These are phyloP conservation scores for Penicillium polonicum DNA, from an alignment of 2,329 filamentous ascomycete genomes.

Conservation along the genomic window DNA sequence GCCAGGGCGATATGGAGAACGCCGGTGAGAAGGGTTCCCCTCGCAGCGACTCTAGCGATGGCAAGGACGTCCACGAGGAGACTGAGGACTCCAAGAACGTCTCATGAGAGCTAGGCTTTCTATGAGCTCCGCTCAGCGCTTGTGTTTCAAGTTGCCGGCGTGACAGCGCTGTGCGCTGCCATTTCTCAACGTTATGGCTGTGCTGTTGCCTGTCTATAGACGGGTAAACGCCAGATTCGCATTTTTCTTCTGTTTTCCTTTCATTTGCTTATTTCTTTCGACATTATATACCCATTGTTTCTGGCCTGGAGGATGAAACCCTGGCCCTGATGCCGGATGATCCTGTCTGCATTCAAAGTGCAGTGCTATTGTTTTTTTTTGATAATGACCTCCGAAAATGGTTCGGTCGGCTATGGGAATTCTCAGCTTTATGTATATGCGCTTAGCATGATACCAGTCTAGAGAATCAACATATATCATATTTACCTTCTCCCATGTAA, in stretches of 20 bases:
- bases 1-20: constrained; percentile 13
- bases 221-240: constrained; percentile 4
- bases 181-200: constrained; percentile 4
- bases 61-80: constrained; percentile 15
- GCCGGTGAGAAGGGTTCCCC: constrained; percentile 26
- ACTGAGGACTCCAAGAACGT: not conserved
- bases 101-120: not conserved
- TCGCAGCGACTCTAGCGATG: constrained; percentile 12
- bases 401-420: constrained; percentile 6
- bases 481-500: not conserved
- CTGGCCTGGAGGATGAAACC: not conserved
- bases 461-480: not conserved
- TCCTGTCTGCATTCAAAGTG: constrained; percentile 7
- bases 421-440: constrained; percentile 3
- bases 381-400: constrained; percentile 5
- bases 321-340: not conserved
- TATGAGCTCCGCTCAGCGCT: not conserved
- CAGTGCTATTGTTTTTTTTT: not conserved
- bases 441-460: not conserved
- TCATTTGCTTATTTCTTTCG: constrained; percentile 1
- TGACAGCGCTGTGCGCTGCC: constrained; percentile 19
- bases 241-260: constrained; percentile 3
- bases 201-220: constrained; percentile 1
- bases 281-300: constrained; percentile 20
- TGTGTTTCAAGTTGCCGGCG: not conserved